phyloP scores from a whole-genome alignment of 805 yeast species.

The Saccharomyces kudriavzevii region DNA sequence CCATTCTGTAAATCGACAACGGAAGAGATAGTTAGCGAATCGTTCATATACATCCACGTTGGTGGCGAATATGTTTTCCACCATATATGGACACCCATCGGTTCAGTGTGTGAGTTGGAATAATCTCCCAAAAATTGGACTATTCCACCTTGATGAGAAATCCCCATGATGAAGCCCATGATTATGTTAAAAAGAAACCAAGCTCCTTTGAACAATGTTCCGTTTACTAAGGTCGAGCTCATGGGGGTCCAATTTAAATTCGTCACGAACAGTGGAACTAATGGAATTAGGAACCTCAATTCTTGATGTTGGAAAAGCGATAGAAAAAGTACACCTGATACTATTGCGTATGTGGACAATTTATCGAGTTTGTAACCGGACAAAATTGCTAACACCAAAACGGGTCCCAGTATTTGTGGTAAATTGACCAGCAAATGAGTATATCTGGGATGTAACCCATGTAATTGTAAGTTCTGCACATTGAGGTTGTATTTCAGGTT shows the following conservation, averaged over 20 bases:
- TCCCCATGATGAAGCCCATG: conserved; percentile 63
- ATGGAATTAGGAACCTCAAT: conserved; percentile 74
- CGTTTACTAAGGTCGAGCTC: conserved; percentile 4
- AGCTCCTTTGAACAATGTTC: conserved; percentile 11
- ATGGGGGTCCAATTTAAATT: conserved; percentile 41
- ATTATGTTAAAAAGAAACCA: conserved; percentile 63
- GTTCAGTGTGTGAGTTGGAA: conserved; percentile 18
- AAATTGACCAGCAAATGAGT: conserved; percentile 68
- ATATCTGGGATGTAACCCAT: conserved; percentile 76
- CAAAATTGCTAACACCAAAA: conserved; percentile 30
- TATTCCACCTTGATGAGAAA: conserved; percentile 85
- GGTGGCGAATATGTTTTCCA: conserved; percentile 97
- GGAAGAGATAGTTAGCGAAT: conserved; percentile 18
- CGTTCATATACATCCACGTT: conserved; percentile 56
- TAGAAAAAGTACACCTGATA: conserved; percentile 54
- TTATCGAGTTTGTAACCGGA: conserved; percentile 25
- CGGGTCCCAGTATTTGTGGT: conserved; percentile 82
- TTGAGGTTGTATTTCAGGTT: conserved; percentile 64
- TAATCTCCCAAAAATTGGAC: conserved; percentile 51
- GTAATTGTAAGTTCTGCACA: conserved; percentile 51
- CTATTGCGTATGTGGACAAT: conserved; percentile 49
- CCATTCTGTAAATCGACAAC: conserved; percentile 13
- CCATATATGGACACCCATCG: conserved; percentile 50
- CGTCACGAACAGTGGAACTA: conserved; percentile 60
- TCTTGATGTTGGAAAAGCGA: conserved; percentile 89